Evolutionary conservation across 2,329 filamentous ascomycete genomes (phyloP).

Genomic region (Colletotrichum acutatum): DNA sequence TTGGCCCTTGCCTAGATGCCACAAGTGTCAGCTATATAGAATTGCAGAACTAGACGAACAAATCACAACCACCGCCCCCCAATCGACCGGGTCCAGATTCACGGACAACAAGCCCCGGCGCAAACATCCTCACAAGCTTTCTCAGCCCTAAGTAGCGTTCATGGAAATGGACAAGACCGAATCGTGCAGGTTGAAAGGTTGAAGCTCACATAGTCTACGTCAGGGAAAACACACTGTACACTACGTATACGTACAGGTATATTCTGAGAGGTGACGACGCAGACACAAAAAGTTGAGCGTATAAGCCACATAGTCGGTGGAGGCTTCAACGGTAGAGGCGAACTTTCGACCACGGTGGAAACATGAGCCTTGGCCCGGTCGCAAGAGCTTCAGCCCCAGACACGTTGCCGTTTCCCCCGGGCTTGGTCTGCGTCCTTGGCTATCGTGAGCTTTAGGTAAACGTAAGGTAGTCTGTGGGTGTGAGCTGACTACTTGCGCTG

Average conservation of each 20-base stretch:
- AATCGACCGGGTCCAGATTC: not conserved
- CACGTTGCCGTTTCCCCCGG: not conserved
- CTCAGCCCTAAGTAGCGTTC: not conserved
- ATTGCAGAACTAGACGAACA: not conserved
- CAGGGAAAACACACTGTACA: not conserved
- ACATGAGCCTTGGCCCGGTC: constrained; percentile 20
- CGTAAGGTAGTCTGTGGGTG: not conserved
- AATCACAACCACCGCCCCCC: not conserved
- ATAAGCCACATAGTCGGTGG: not conserved
- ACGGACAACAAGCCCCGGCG: not conserved
- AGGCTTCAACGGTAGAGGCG: not conserved
- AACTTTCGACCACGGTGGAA: not conserved
- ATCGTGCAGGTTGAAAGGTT: not conserved
- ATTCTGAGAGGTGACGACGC: not conserved
- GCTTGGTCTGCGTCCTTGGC: not conserved
- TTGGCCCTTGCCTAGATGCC: not conserved
- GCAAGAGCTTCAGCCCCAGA: constrained; percentile 9
- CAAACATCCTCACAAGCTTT: not conserved
- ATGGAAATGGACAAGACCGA: not conserved
- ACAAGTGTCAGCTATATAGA: constrained; percentile 3
- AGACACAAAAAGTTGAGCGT: not conserved
- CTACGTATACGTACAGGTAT: not conserved
- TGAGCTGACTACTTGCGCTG: not conserved
- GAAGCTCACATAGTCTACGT: not conserved
- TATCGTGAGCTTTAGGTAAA: not conserved